phyloP scores from a whole-genome alignment of 345 rosid genomes.

The Linum trigynum region DNA sequence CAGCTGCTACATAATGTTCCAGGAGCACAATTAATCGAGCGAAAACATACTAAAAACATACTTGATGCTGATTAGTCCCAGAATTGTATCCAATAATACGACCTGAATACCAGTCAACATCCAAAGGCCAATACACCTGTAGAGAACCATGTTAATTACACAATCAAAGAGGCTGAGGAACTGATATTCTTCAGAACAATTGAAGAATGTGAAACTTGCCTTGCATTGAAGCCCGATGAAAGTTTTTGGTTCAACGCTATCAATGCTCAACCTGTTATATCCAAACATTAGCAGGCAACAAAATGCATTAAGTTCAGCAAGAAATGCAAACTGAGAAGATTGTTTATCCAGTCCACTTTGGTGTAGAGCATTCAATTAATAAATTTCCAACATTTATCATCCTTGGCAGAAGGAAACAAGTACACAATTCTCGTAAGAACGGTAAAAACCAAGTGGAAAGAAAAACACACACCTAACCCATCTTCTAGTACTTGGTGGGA shows the following conservation, averaged over 20 bases:
- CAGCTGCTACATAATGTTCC: not conserved
- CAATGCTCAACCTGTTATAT: slow-evolving; percentile 59
- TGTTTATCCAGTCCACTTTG: not conserved
- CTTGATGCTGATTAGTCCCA: slow-evolving; percentile 56
- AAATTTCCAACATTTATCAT: not conserved
- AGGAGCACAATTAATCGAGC: not conserved
- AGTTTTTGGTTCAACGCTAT: slow-evolving; percentile 52
- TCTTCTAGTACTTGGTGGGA: slow-evolving; percentile 38
- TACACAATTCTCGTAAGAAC: not conserved
- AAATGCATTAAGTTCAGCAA: not conserved
- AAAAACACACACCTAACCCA: slow-evolving; percentile 66
- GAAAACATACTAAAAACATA: slow-evolving; percentile 23
- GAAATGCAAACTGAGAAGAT: not conserved
- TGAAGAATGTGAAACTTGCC: slow-evolving; percentile 35
- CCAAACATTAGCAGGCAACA: slow-evolving; percentile 1
- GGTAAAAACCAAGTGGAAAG: not conserved
- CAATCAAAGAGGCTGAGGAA: slow-evolving; percentile 6
- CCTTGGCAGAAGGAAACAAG: not conserved
- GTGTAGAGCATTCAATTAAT: not conserved
- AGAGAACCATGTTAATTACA: slow-evolving; percentile 15
- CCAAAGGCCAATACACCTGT: slow-evolving; percentile 96
- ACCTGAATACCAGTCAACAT: slow-evolving; percentile 80
- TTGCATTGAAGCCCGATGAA: slow-evolving; percentile 76
- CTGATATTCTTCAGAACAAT: slow-evolving; percentile 7
- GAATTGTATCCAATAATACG: slow-evolving; percentile 43